phyloP scores from a whole-genome alignment of 2,329 filamentous ascomycete species.

The Capronia epimyces region DNA sequence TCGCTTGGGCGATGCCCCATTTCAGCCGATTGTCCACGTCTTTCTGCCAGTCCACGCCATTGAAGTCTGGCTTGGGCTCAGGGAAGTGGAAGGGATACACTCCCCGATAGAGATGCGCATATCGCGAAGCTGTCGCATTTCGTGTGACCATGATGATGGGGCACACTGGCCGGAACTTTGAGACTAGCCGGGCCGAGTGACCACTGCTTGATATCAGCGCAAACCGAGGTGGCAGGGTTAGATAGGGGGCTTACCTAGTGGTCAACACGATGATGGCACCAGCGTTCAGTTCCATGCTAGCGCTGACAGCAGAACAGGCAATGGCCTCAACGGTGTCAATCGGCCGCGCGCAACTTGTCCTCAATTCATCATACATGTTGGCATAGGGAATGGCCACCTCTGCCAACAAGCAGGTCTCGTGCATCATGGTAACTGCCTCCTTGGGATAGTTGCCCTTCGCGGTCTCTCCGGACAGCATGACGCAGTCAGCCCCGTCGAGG shows the following conservation, averaged over 20 bases:
- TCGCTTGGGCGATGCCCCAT: conserved; percentile 86
- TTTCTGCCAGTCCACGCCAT: conserved; percentile 76
- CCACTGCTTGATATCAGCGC: conserved; percentile 51
- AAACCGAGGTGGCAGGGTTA: neutral
- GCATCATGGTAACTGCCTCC: conserved; percentile 95
- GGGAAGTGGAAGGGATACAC: conserved; percentile 97
- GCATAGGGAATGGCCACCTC: conserved; percentile 98
- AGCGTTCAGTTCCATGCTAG: conserved; percentile 91
- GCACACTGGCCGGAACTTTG: conserved; percentile 98
- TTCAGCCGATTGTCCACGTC: conserved; percentile 96
- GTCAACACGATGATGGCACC: conserved; percentile 94
- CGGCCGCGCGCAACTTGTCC: conserved; percentile 73
- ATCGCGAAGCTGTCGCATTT: conserved; percentile 74
- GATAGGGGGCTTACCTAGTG: conserved; percentile 58
- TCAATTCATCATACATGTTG: conserved; percentile 92
- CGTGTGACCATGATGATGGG: conserved; percentile 99
- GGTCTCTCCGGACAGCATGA: conserved; percentile 99
- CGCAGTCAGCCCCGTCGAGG: conserved; percentile 95
- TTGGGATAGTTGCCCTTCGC: conserved; percentile 94
- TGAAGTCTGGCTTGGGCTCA: conserved; percentile 91
- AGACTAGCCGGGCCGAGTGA: conserved; percentile 86
- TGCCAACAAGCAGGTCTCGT: conserved; percentile 91
- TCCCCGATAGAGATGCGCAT: conserved; percentile 91
- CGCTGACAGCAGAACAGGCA: conserved; percentile 93
- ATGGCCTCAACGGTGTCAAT: conserved; percentile 87